Evolutionary conservation across 495 filamentous ascomycete genomes (phyloP).

Genomic region (Copromyces sp.): DNA sequence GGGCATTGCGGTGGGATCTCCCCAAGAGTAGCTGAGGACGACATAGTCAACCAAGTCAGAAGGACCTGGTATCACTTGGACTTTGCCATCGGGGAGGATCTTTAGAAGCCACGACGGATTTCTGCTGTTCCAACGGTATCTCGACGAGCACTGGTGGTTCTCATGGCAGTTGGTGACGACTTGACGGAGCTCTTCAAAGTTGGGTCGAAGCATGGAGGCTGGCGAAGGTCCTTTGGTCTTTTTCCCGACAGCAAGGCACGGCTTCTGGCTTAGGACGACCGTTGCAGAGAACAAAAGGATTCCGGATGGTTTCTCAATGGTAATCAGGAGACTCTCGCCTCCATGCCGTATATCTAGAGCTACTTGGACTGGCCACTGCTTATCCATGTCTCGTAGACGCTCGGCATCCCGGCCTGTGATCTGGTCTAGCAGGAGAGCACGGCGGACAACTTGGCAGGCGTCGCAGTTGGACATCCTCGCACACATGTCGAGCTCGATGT

Average conservation of each 20-base stretch:
- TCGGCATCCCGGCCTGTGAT: slow-evolving; percentile 16
- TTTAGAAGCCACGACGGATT: slow-evolving; percentile 24
- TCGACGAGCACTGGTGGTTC: slow-evolving; percentile 20
- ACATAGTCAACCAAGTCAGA: slow-evolving; percentile 15
- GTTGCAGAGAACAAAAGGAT: slow-evolving; percentile 9
- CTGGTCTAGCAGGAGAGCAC: slow-evolving; percentile 20
- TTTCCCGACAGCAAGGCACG: not conserved
- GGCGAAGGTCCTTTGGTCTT: slow-evolving; percentile 1
- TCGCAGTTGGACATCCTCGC: slow-evolving; percentile 15
- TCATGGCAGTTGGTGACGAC: slow-evolving; percentile 17
- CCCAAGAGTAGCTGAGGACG: slow-evolving; percentile 27
- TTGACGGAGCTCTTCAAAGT: slow-evolving; percentile 13
- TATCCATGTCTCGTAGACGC: slow-evolving; percentile 7
- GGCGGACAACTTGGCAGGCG: slow-evolving; percentile 17
- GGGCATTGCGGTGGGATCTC: slow-evolving; percentile 19
- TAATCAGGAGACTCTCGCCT: slow-evolving; percentile 11
- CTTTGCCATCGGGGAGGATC: slow-evolving; percentile 11
- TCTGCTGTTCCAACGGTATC: slow-evolving; percentile 20
- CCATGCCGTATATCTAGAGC: slow-evolving; percentile 7
- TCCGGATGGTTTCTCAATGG: slow-evolving; percentile 5
- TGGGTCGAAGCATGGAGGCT: slow-evolving; percentile 6
- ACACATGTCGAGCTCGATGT: slow-evolving; percentile 19
- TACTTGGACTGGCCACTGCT: slow-evolving; percentile 16
- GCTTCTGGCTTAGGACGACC: slow-evolving; percentile 5
- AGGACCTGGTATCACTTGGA: slow-evolving; percentile 11